These are phyloP conservation scores for Trichomonascaceae sp. DNA, from an alignment of 1,139 yeast genomes.

Conservation along the genomic window DNA sequence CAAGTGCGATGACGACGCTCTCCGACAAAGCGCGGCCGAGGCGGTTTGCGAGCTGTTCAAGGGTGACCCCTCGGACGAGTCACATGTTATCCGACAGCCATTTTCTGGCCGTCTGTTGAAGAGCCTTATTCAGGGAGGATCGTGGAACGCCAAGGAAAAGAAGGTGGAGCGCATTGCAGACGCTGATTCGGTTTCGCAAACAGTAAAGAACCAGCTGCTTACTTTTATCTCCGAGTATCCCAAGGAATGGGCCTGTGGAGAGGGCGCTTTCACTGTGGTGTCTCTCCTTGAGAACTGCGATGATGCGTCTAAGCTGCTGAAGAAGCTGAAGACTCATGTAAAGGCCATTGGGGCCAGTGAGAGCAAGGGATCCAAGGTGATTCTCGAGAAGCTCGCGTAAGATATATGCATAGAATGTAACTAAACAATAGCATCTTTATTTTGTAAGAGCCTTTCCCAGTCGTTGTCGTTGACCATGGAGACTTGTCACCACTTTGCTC, in stretches of 20 bases:
- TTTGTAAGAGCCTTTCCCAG: too few relatives aligned
- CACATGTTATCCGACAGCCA: constrained; percentile 52
- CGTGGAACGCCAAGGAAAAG: constrained; percentile 52
- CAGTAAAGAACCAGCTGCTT: constrained; percentile 37
- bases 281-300: constrained; percentile 25
- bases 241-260: constrained; percentile 58
- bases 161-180: constrained; percentile 35
- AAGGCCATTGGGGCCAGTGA: constrained; percentile 33
- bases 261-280: constrained; percentile 72
- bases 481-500: too few relatives aligned
- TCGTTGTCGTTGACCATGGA: too few relatives aligned
- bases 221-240: constrained; percentile 36
- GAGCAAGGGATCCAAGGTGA: constrained; percentile 72
- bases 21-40: constrained; percentile 37
- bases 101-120: constrained; percentile 68
- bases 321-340: constrained; percentile 35
- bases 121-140: constrained; percentile 63
- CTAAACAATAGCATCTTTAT: too few relatives aligned
- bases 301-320: constrained; percentile 32
- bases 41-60: constrained; percentile 36
- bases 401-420: too few relatives aligned
- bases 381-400: constrained; percentile 24
- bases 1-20: constrained; percentile 30
- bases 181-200: constrained; percentile 50
- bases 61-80: constrained; percentile 39